Conservation (phyloP, 257 asterid genomes). For the Coffea eugenioides region DNA sequence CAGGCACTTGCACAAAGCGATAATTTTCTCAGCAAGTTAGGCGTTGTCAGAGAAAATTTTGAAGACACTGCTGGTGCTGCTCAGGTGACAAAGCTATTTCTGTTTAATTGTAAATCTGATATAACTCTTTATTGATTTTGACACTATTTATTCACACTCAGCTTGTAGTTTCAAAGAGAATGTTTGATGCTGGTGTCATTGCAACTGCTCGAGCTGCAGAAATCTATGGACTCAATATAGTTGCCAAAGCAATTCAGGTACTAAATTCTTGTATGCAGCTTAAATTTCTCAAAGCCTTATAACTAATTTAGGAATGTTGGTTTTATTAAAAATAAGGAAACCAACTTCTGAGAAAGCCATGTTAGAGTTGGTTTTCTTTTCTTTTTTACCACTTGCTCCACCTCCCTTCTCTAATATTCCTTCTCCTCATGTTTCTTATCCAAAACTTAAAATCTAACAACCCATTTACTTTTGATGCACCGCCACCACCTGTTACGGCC, state of each 20-base stretch:
- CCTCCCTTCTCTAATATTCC: no score
- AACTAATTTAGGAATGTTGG: not conserved
- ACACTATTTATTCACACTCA: not conserved
- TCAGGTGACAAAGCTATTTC: slow-evolving; percentile 11
- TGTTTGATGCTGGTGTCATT: slow-evolving; percentile 29
- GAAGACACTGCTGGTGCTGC: slow-evolving; percentile 32
- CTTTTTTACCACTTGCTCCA: no score
- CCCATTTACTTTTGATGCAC: no score
- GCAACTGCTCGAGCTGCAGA: slow-evolving; percentile 37
- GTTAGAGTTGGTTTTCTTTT: no score
- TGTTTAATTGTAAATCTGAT: not conserved
- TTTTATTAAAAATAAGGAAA: no score
- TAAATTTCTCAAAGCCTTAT: not conserved
- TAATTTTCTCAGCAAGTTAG: slow-evolving; percentile 17
- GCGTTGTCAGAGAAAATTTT: slow-evolving; percentile 19
- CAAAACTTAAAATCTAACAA: no score
- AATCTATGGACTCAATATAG: slow-evolving; percentile 28
- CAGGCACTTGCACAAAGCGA: slow-evolving; percentile 32
- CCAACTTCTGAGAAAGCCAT: no score
- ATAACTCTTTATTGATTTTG: not conserved
- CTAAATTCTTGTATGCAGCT: not conserved
- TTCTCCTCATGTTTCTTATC: no score
- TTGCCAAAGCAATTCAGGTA: slow-evolving; percentile 31
- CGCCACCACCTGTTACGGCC: no score
- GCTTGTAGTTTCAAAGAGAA: slow-evolving; percentile 23